These are phyloP conservation scores for Chaetomidium leptoderma DNA, from an alignment of 495 filamentous ascomycete species.

Conservation along the genomic window DNA sequence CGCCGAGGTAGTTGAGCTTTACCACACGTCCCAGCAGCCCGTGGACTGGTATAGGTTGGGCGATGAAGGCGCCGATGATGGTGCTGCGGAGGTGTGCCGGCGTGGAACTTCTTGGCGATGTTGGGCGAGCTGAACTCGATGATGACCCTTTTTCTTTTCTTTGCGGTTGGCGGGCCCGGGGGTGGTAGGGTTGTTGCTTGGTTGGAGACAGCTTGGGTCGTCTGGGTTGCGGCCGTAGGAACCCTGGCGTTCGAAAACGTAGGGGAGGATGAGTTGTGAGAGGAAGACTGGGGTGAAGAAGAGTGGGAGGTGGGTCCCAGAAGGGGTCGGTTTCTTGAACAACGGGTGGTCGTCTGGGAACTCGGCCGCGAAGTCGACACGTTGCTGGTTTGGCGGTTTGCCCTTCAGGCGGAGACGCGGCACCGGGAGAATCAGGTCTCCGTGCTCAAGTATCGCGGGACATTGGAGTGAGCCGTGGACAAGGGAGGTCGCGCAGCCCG, in stretches of 20 bases:
- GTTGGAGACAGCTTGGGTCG: conserved; percentile 62
- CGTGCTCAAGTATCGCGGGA: too few relatives aligned
- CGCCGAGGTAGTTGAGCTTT: conserved; percentile 61
- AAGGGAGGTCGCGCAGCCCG: too few relatives aligned
- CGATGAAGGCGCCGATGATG: conserved; percentile 61
- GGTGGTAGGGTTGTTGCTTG: conserved; percentile 61
- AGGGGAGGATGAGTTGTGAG: neutral
- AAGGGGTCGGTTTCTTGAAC: neutral
- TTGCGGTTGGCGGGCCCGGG: too few relatives aligned
- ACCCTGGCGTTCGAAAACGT: conserved; percentile 54
- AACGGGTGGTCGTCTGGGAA: too few relatives aligned
- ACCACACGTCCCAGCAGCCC: conserved; percentile 60
- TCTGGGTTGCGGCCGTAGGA: conserved; percentile 60
- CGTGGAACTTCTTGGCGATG: conserved; percentile 65
- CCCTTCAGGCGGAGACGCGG: too few relatives aligned
- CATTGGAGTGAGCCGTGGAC: too few relatives aligned
- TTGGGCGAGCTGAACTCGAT: conserved; percentile 56
- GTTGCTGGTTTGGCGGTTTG: too few relatives aligned
- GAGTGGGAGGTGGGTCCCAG: conserved; percentile 1
- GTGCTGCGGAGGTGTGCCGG: conserved; percentile 62
- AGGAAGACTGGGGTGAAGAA: neutral
- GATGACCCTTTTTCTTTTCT: conserved; percentile 62
- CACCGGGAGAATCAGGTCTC: too few relatives aligned
- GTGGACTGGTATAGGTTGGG: conserved; percentile 55
- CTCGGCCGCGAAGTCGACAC: too few relatives aligned